A percentile compares a stretch with the other conserved stretches of the same genome.
These are phyloP conservation scores for Yarrowia sp. DNA, from an alignment of 805 yeast species.

Conservation along the genomic window DNA sequence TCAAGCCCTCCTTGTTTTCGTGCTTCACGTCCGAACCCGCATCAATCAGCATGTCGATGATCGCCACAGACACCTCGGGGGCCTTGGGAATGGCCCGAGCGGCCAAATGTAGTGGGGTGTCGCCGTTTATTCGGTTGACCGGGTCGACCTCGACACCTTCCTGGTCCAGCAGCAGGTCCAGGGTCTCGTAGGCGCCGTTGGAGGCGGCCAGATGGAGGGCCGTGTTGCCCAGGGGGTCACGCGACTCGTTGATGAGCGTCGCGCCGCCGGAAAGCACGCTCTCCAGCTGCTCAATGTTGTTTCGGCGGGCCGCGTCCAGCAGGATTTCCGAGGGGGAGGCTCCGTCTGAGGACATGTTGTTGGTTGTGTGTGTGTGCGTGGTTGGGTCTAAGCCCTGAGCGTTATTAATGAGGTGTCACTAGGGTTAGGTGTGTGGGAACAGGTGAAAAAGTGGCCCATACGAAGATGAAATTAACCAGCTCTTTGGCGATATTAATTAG, in stretches of 20 bases:
- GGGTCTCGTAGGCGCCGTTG: conserved; percentile 80
- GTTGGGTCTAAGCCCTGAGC: conserved; percentile 2
- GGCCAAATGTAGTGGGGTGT: conserved; percentile 87
- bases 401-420: conserved; percentile 19
- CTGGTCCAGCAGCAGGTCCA: conserved; percentile 77
- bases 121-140: conserved; percentile 63
- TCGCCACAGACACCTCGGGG: conserved; percentile 50
- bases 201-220: conserved; percentile 79
- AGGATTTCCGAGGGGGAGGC: conserved; percentile 78
- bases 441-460: no score
- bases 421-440: background rate
- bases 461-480: no score
- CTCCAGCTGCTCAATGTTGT: conserved; percentile 72
- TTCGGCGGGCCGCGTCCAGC: conserved; percentile 82
- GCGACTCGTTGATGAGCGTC: conserved; percentile 61
- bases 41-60: conserved; percentile 73
- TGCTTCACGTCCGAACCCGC: conserved; percentile 82
- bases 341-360: conserved; percentile 48
- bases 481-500: no score
- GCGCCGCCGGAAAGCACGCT: conserved; percentile 48
- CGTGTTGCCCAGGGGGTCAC: conserved; percentile 75
- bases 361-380: background rate
- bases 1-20: conserved; percentile 59
- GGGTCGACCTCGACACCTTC: conserved; percentile 93
- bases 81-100: conserved; percentile 74